These are phyloP conservation scores for Cladosporium sp. DNA, from an alignment of 2,329 filamentous ascomycete species.

Conservation along the genomic window DNA sequence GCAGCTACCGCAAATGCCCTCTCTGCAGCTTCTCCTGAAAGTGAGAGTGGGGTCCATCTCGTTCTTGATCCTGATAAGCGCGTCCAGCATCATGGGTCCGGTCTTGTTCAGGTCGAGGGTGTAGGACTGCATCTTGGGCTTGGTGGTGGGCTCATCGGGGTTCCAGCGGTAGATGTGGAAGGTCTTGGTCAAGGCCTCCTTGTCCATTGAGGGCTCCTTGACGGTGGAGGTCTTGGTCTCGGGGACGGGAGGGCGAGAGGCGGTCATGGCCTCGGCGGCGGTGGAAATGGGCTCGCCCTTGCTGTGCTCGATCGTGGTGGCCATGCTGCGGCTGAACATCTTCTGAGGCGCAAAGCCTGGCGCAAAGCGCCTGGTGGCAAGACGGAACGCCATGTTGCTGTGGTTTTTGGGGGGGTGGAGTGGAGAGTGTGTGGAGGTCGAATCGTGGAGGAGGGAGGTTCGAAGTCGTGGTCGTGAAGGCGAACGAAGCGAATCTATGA, in stretches of 20 bases:
- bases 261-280: conserved; percentile 34
- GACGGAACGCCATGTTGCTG: conserved; percentile 38
- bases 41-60: conserved; percentile 95
- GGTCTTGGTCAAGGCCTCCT: conserved; percentile 72
- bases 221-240: conserved; percentile 60
- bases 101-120: conserved; percentile 98
- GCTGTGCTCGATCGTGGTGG: conserved; percentile 37
- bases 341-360: conserved; percentile 27
- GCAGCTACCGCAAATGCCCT: conserved; percentile 98
- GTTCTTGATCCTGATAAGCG: conserved; percentile 97
- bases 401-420: conserved; percentile 16
- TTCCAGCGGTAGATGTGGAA: conserved; percentile 99
- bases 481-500: conserved; percentile 6
- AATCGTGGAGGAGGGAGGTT: conserved; percentile 11
- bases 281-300: conserved; percentile 35
- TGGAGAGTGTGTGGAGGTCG: conserved; percentile 23
- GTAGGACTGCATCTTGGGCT: conserved; percentile 95
- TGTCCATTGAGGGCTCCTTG: conserved; percentile 59
- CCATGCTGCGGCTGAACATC: conserved; percentile 38
- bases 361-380: conserved; percentile 39
- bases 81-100: conserved; percentile 96
- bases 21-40: conserved; percentile 92
- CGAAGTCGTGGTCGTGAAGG: conserved; percentile 8
- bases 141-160: conserved; percentile 85
- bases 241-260: conserved; percentile 39